phyloP scores from a whole-genome alignment of 352 stramenopile genomes.

The Phytophthora lateralis region DNA sequence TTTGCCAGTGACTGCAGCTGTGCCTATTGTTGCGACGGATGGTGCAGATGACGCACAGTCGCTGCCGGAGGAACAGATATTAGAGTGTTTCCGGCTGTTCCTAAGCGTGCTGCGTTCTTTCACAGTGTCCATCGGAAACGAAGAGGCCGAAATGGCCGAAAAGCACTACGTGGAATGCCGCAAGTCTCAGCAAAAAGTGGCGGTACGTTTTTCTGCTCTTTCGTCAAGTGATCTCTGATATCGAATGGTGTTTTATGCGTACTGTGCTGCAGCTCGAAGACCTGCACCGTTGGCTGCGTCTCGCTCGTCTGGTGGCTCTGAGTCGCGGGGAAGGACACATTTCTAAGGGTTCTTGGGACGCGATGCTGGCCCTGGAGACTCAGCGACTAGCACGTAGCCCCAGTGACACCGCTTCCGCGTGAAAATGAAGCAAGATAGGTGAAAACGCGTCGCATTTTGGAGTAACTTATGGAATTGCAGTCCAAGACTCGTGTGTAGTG shows the following conservation, averaged over 20 bases:
- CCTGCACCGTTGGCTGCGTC: constrained; percentile 75
- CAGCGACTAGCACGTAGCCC: constrained; percentile 41
- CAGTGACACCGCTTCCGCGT: constrained; percentile 13
- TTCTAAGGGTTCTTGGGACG: constrained; percentile 52
- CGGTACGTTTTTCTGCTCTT: constrained; percentile 42
- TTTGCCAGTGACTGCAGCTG: constrained; percentile 59
- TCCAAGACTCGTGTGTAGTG: constrained; percentile 12
- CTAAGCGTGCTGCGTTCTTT: constrained; percentile 61
- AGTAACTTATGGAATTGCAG: constrained; percentile 15
- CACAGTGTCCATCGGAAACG: constrained; percentile 66
- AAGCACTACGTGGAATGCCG: constrained; percentile 80
- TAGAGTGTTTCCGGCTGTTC: constrained; percentile 76
- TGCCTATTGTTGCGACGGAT: constrained; percentile 35
- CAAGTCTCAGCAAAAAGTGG: constrained; percentile 70
- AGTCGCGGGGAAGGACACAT: constrained; percentile 65
- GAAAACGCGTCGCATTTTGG: constrained; percentile 15
- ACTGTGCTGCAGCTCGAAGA: constrained; percentile 62
- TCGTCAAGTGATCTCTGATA: not conserved
- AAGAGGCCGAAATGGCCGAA: constrained; percentile 77
- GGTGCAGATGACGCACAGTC: not conserved
- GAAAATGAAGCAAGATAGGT: constrained; percentile 18
- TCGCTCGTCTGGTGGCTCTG: constrained; percentile 72
- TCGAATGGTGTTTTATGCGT: constrained; percentile 5
- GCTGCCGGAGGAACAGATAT: constrained; percentile 28
- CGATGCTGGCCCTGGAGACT: constrained; percentile 64